Percentiles rank a stretch among this genome's conserved stretches.
These are phyloP conservation scores for Pythium insidiosum DNA, from an alignment of 352 stramenopile genomes.

Conservation along the genomic window DNA sequence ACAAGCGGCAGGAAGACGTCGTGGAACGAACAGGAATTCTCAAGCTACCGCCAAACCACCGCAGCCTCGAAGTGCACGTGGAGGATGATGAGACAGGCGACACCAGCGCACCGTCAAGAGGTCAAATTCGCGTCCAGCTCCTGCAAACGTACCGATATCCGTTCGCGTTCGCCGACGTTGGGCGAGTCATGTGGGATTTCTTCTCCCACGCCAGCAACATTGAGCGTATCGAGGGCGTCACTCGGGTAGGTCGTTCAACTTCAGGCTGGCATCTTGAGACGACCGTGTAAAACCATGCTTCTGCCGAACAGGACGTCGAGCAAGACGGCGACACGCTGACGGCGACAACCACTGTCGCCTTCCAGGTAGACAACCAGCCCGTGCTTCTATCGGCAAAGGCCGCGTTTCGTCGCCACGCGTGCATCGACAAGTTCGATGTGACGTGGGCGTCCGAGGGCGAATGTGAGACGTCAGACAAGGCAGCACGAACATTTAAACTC, in stretches of 20 bases:
- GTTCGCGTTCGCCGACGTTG: slow-evolving; percentile 22
- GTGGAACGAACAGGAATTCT: slow-evolving; percentile 7
- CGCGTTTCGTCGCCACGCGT: slow-evolving; percentile 4
- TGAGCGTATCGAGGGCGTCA: no score
- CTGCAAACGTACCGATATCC: slow-evolving; percentile 19
- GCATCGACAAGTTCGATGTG: slow-evolving; percentile 2
- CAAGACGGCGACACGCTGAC: slow-evolving; percentile 2
- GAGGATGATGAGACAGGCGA: slow-evolving; percentile 12
- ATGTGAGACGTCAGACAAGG: slow-evolving; percentile 16
- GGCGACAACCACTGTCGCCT: slow-evolving; percentile 1
- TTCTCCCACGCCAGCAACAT: slow-evolving; percentile 17
- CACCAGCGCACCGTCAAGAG: neutral
- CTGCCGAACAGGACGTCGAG: slow-evolving; percentile 5
- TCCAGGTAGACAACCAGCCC: slow-evolving; percentile 10
- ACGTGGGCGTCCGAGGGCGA: slow-evolving; percentile 29
- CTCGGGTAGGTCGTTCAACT: no score
- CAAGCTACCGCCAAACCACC: slow-evolving; percentile 14
- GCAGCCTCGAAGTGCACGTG: slow-evolving; percentile 16
- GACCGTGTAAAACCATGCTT: no score
- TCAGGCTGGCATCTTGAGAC: no score
- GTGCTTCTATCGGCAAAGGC: slow-evolving; percentile 7
- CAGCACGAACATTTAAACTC: slow-evolving; percentile 26
- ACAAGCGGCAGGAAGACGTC: slow-evolving; percentile 11
- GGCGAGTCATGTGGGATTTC: slow-evolving; percentile 23
- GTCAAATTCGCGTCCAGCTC: slow-evolving; percentile 20